These are phyloP conservation scores for Moesziomyces parantarcticus DNA, from an alignment of 1,284 basidiomycete species.

Conservation along the genomic window DNA sequence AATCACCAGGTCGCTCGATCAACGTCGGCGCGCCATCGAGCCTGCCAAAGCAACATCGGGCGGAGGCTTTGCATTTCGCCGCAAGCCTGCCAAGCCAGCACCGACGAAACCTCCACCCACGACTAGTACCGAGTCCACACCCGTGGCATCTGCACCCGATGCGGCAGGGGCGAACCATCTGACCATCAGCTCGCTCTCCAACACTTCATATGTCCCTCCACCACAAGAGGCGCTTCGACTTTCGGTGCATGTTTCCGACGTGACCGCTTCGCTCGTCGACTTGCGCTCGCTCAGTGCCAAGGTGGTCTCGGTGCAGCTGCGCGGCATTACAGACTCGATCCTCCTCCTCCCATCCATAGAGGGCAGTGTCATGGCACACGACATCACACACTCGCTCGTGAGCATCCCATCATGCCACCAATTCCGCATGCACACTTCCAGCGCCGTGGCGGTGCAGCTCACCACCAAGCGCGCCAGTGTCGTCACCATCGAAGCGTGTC, in stretches of 20 bases:
- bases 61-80: too few relatives aligned
- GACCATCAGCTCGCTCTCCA: constrained; percentile 7
- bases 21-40: too few relatives aligned
- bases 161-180: constrained; percentile 6
- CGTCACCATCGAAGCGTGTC: constrained; percentile 31
- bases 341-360: constrained; percentile 24
- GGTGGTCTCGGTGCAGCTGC: constrained; percentile 33
- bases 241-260: constrained; percentile 17
- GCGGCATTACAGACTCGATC: constrained; percentile 16
- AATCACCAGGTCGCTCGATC: constrained; percentile 3
- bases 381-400: constrained; percentile 5
- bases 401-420: constrained; percentile 29
- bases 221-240: background rate
- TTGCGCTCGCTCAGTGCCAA: constrained; percentile 8
- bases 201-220: constrained; percentile 3
- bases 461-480: constrained; percentile 27
- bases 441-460: constrained; percentile 7
- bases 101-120: background rate
- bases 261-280: constrained; percentile 23
- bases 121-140: background rate
- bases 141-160: background rate
- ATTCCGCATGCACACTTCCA: constrained; percentile 43
- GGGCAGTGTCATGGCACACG: constrained; percentile 48
- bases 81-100: background rate
- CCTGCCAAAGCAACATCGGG: too few relatives aligned